phyloP scores from a whole-genome alignment of 768 basidiomycete genomes.

The Royoungia palumana region DNA sequence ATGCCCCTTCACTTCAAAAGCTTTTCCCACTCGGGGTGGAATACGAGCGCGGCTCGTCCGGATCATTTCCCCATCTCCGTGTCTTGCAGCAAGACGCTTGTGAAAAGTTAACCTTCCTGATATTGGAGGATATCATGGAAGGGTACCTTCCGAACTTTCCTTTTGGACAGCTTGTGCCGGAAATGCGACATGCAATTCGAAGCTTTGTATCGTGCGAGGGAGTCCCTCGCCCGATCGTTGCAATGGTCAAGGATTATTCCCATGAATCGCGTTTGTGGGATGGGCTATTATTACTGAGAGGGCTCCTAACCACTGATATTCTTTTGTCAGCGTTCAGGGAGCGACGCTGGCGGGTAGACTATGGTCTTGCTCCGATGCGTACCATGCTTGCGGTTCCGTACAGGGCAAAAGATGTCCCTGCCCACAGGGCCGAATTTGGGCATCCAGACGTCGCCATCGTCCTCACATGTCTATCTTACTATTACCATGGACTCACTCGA shows the following conservation, averaged over 20 bases:
- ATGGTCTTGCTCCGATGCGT: constrained; percentile 31
- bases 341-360: constrained; percentile 39
- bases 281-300: constrained; percentile 33
- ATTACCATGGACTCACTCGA: constrained; percentile 33
- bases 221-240: neutral
- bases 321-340: constrained; percentile 31
- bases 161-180: constrained; percentile 8
- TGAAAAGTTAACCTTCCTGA: constrained; percentile 5
- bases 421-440: constrained; percentile 37
- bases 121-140: constrained; percentile 16
- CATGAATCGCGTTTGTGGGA: constrained; percentile 12
- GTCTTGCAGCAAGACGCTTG: constrained; percentile 15
- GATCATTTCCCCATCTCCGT: constrained; percentile 26
- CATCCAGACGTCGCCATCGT: constrained; percentile 36
- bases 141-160: constrained; percentile 13
- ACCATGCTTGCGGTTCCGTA: constrained; percentile 39
- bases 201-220: constrained; percentile 23
- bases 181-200: constrained; percentile 9
- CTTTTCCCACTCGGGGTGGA: constrained; percentile 15
- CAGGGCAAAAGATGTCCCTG: constrained; percentile 37
- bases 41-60: constrained; percentile 6
- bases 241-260: constrained; percentile 7
- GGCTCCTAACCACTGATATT: constrained; percentile 32
- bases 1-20: constrained; percentile 9
- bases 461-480: constrained; percentile 37